phyloP scores from a whole-genome alignment of 164 flowering plant species.

The Nymphaea thermarum region DNA sequence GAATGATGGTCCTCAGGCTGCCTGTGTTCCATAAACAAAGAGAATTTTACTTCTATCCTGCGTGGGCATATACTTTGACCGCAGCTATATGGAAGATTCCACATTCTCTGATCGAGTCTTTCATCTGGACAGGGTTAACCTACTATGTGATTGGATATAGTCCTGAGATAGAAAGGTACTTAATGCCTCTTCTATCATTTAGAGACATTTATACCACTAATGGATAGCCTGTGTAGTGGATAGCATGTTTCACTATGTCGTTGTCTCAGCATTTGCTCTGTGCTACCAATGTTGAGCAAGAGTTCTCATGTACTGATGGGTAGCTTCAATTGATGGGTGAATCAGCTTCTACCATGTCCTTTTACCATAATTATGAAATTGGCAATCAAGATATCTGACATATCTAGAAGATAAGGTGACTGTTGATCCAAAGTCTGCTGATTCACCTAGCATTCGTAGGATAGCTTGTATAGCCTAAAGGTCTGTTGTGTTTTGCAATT shows the following conservation, averaged over 20 bases:
- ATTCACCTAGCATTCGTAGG: no score
- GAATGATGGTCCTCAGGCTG: conserved; percentile 36
- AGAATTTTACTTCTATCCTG: conserved; percentile 43
- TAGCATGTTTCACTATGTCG: neutral
- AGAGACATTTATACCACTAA: neutral
- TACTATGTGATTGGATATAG: conserved; percentile 56
- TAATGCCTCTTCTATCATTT: neutral
- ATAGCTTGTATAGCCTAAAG: no score
- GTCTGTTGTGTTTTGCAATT: no score
- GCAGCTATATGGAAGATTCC: conserved; percentile 45
- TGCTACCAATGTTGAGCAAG: no score
- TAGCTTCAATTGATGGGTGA: no score
- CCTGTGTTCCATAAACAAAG: conserved; percentile 47
- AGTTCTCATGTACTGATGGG: no score
- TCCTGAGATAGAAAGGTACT: conserved; percentile 37
- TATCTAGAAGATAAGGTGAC: no score
- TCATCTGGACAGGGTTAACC: conserved; percentile 46
- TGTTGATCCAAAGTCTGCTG: no score
- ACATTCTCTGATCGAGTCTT: conserved; percentile 37
- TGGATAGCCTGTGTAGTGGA: neutral
- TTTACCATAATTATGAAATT: no score
- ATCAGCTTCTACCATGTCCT: no score
- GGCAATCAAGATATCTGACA: no score
- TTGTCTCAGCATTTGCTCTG: no score
- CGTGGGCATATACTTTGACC: conserved; percentile 57